Evolutionary conservation across 352 stramenopile genomes (phyloP), one percentile per base, ranked within the genome.

Genomic region (Phytophthora melonis): DNA sequence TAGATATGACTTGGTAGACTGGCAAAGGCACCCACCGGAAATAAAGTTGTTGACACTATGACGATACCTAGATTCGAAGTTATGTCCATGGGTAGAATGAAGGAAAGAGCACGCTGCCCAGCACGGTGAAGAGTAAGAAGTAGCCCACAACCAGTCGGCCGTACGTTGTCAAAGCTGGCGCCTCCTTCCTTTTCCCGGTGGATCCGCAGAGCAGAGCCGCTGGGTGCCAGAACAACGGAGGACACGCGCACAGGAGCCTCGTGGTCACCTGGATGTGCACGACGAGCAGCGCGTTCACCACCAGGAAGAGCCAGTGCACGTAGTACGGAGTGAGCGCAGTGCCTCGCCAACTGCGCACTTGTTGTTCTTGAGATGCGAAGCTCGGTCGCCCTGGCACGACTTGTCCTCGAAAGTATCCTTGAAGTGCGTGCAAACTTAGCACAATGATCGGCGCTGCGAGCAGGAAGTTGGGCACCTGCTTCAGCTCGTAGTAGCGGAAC

Each of bases 391-490:
- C 68, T 56, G 75, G 71, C 16, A 71, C 60, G 54, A 68, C 53
- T 47, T 3, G 63, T 16, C 75, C 63, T n/a, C 63, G 67, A 41
- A 91, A 85, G 64, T 86, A 98, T 9, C 63, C 58, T 14, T 74
- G 54, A 30, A 93, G 80, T 23, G 82, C 84, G 45, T 84, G 74
- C 18, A 74, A 65, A 59, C 87, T 93, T 16, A 98, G 72, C 3
- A 70, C n/a, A 18, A 98, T 56, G 30, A 98, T 88, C 1, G 97
- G 97, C 23, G 82, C 54, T 14, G 97, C 97, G 21, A 99, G 84
- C 2, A 98, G 30, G 67, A 99, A 99, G 70, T 99, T 99, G 34
- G 97, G 97, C 49, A 98, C 68, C 74, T 99, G 95, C 74, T 97
- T 97, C 69, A 86, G 66, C 75, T 98, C 75, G 78, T 97, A 99